A percentile compares a stretch with the other conserved stretches of the same genome.
Evolutionary conservation across 164 flowering plant genomes (phyloP).

Genomic region (Vitis rotundifolia): DNA sequence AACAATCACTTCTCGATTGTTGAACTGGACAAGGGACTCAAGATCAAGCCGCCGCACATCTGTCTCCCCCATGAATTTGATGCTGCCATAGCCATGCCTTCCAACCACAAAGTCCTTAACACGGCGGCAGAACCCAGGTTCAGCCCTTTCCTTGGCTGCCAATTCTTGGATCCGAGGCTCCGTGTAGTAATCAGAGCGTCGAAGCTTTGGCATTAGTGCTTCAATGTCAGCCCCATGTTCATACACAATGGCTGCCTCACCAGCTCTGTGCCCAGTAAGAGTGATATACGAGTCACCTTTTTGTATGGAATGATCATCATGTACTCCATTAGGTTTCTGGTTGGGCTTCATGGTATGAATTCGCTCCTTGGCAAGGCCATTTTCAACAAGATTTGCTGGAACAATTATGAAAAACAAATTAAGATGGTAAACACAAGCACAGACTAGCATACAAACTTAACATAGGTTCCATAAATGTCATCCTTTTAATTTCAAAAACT

Average conservation of each 20-base stretch:
- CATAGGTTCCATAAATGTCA: not conserved
- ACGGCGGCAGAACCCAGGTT: conserved; percentile 74
- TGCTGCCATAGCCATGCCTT: conserved; percentile 76
- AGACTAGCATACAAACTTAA: not conserved
- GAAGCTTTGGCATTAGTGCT: conserved; percentile 86
- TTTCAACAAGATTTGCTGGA: conserved; percentile 46
- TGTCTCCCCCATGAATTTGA: conserved; percentile 87
- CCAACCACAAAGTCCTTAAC: conserved; percentile 89
- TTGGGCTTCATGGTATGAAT: conserved; percentile 24
- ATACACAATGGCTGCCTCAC: conserved; percentile 87
- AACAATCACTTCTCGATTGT: conserved; percentile 85
- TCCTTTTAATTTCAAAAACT: not conserved
- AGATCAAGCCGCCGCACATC: conserved; percentile 88
- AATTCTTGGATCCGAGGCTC: conserved; percentile 88
- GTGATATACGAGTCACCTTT: conserved; percentile 63
- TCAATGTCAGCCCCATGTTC: conserved; percentile 94
- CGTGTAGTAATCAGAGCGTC: conserved; percentile 81
- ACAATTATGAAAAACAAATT: not conserved
- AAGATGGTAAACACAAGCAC: not conserved
- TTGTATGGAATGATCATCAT: conserved; percentile 38
- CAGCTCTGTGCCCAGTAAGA: conserved; percentile 74
- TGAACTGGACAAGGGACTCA: conserved; percentile 79
- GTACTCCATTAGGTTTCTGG: conserved; percentile 59
- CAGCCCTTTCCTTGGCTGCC: conserved; percentile 90
- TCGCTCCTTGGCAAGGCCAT: conserved; percentile 40